Evolutionary conservation across 257 asterid genomes (phyloP).

Genomic region (Fraxinus quadrangulata): DNA sequence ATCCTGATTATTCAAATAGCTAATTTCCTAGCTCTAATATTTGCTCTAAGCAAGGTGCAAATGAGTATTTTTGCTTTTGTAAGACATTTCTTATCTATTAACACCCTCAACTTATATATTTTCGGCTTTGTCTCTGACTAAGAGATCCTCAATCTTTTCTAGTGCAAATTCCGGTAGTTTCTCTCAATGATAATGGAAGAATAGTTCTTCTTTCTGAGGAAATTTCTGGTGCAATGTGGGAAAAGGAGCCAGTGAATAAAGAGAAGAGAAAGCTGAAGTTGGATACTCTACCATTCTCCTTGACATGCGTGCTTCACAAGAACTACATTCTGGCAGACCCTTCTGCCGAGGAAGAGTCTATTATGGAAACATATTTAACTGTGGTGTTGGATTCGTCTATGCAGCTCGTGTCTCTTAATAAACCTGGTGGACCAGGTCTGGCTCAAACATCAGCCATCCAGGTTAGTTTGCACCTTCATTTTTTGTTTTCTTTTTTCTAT

Average conservation of each 20-base stretch:
- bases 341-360: slow-evolving; percentile 90
- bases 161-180: slow-evolving; percentile 85
- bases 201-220: slow-evolving; percentile 66
- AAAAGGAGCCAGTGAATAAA: slow-evolving; percentile 66
- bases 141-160: slow-evolving; percentile 35
- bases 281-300: slow-evolving; percentile 58
- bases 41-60: too few species aligned
- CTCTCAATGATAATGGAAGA: slow-evolving; percentile 82
- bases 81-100: not conserved
- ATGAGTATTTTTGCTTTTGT: not conserved
- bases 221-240: slow-evolving; percentile 44
- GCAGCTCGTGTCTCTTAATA: slow-evolving; percentile 78
- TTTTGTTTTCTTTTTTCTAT: not conserved
- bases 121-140: not conserved
- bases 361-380: slow-evolving; percentile 80
- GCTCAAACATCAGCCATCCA: slow-evolving; percentile 65
- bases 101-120: slow-evolving; percentile 2
- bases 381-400: slow-evolving; percentile 74
- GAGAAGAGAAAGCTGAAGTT: slow-evolving; percentile 76
- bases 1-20: not conserved
- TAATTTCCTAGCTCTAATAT: not conserved
- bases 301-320: slow-evolving; percentile 85
- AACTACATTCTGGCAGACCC: slow-evolving; percentile 94
- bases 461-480: slow-evolving; percentile 44
- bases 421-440: slow-evolving; percentile 91